Evolutionary conservation across 345 rosid genomes (phyloP), one percentile per base, ranked within the genome.

Genomic region (Lepidium africanum): DNA sequence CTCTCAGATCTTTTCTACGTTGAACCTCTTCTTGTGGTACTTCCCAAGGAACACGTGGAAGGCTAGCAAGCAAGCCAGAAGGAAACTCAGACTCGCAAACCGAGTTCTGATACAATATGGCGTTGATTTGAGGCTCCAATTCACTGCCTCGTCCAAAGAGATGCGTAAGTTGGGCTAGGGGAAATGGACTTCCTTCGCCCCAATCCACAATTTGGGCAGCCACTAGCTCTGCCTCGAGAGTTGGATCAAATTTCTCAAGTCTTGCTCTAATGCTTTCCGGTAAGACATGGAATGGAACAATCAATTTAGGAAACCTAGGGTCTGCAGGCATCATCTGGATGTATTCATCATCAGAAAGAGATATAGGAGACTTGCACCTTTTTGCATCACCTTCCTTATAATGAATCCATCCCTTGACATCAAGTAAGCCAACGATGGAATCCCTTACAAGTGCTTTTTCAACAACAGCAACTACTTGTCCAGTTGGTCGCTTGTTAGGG

Each of bases 401-500:
- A 62, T 72, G 48, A 60, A 81, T 41, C 91, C 96, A 85, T 40
- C 79, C 84, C 70, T 80, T 88, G 36, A 82, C 81, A 79, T 82
- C 78, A 58, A 93, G 88, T 76, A 88, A 90, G 43, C 97, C 98
- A 49, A 86, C 85, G 36, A 93, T 69, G 40, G 82, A 66, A 69
- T 88, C 74, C 59, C 97, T 82, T 27, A 80, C 88, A 60, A 69
- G 73, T 64, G 98, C 85, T 60, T 73, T 81, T 54, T 85, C 87
- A 67, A 80, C 65, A 62, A 93, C 77, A 56, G 94, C 87, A 12
- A 90, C 84, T 59, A 93, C 96, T 68, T 75, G 85, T 38, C 89
- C 97, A 5, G 97, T 90, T 16, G 98, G 98, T 59, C 97, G 75
- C 79, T 87, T 93, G 48, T 79, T 65, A 39, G 94, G 90, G 63